Base-by-base conservation (phyloP, 2,329 filamentous ascomycete genomes). In the Arthrinium phaeospermum region DNA sequence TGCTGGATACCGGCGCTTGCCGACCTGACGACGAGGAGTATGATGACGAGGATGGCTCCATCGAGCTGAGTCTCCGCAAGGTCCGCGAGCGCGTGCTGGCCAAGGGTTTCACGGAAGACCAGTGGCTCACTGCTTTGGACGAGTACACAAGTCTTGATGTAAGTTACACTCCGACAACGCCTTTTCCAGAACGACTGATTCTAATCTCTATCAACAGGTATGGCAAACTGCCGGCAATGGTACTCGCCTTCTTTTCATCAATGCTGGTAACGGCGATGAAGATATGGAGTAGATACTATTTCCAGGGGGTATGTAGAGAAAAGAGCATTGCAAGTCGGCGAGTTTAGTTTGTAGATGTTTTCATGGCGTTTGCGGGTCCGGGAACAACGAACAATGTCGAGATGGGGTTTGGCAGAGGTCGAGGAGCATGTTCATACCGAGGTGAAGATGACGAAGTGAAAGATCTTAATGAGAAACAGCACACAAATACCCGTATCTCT, bases 21-120 rank as follows among this genome's bases (percentile, higher is more conserved):
- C 91, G 93, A 57, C 91, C 94, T 67, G 94, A 88, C 41, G 87
- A 81, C 77, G 89, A 77, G 86, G 87, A 87, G 0, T 86, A 87
- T 4, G 86, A 87, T 27, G 86, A 79, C 61, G 74, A 74, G 22
- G 71, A 70, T 27, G 79, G 85, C 47, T 86, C 87, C 22, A 81
- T 88, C 27, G 95, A 98, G 83, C 85, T 99, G 78, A 96, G 92
- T 82, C 89, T 99, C 86, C 90, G 93, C 76, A 93, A 94, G 83
- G 94, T 99, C 73, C 91, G 95, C 81, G 95, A 98, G 83, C 87
- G 96, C 76, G 95, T 99, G 44, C 88, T 98, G 78, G 96, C 95
- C 70, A 98, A 98, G 88, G 96, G 96, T 3, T 99, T 98, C 83
- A 99, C 96, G 0, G 92, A 95, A 75, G 94, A 98, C 82, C 95